Evolutionary conservation across 1,139 yeast genomes (phyloP), one percentile per base, ranked within the genome.

Genomic region (Candida sp.): DNA sequence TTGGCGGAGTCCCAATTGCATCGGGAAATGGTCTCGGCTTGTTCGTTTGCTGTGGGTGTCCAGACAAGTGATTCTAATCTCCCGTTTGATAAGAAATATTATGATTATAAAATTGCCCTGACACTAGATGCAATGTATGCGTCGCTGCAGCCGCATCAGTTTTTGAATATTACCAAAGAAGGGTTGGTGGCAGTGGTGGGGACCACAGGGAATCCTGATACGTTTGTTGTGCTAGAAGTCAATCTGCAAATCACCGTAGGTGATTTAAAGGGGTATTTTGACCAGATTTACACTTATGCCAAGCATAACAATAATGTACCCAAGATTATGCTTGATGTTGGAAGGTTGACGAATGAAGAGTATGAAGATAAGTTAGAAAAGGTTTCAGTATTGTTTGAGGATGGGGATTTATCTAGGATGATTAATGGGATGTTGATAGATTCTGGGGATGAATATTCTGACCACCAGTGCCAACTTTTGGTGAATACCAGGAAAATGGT

Each of bases 171-270:
- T 9, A 68, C 74, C 35, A 73, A 73, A 48, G 49, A 60, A 30
- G 80, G 80, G 3, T 64, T 68, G 1, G 77, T 69, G 4, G 70
- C 77, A 0, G 73, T 70, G 11, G 71, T 72, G 23, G 75, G 75
- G 9, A 73, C 79, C 1, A 53, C 58, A 2, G 80, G 80, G 2
- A 75, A 75, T 49, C 55, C 56, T 7, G 79, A 75, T 40, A 70
- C 79, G 0, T 75, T 73, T 51, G 50, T 72, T n/a, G 56, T 71
- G 4, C 45, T 73, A 22, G 60, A n/a, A n/a, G n/a, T n/a, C n/a
- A n/a, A n/a, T n/a, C n/a, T n/a, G n/a, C n/a, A n/a, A n/a, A n/a
- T n/a, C n/a, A n/a, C n/a, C n/a, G n/a, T n/a, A 60, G 42, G 46
- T 62, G 61, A 61, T 7, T 41, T 64, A 32, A 41, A 44, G 5